phyloP scores from a whole-genome alignment of 2,329 filamentous ascomycete species.

The Fusarium decemcellulare region DNA sequence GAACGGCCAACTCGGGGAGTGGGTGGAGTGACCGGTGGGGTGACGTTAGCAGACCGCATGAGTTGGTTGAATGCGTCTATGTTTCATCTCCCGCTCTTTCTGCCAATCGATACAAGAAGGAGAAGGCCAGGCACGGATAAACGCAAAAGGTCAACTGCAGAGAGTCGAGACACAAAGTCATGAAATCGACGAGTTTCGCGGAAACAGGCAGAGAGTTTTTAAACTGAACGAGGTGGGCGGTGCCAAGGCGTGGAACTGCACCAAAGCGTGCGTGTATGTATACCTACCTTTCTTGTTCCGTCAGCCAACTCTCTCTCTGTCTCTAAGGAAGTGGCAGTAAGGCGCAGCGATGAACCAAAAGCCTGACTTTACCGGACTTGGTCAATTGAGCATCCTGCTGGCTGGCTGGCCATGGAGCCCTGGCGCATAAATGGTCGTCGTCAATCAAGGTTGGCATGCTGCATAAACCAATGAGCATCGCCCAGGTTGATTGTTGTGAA shows the following conservation, averaged over 20 bases:
- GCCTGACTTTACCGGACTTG: slow-evolving; percentile 14
- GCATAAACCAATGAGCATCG: slow-evolving; percentile 28
- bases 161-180: background rate
- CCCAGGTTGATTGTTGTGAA: slow-evolving; percentile 29
- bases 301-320: background rate
- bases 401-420: background rate
- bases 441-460: slow-evolving; percentile 30
- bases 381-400: slow-evolving; percentile 22
- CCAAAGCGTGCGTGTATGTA: background rate
- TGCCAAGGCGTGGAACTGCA: background rate
- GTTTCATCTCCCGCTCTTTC: slow-evolving; percentile 30
- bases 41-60: slow-evolving; percentile 24
- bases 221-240: background rate
- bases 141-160: slow-evolving; percentile 1
- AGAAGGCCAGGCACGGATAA: slow-evolving; percentile 4
- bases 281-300: background rate
- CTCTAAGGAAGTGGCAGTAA: slow-evolving; percentile 7
- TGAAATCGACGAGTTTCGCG: background rate
- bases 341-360: slow-evolving; percentile 28
- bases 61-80: slow-evolving; percentile 33
- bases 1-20: slow-evolving; percentile 16
- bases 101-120: slow-evolving; percentile 19
- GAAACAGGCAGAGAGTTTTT: background rate
- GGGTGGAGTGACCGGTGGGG: background rate
- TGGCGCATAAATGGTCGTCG: background rate